Evolutionary conservation across 768 basidiomycete genomes (phyloP).

Genomic region (Artomyces pyxidatus): DNA sequence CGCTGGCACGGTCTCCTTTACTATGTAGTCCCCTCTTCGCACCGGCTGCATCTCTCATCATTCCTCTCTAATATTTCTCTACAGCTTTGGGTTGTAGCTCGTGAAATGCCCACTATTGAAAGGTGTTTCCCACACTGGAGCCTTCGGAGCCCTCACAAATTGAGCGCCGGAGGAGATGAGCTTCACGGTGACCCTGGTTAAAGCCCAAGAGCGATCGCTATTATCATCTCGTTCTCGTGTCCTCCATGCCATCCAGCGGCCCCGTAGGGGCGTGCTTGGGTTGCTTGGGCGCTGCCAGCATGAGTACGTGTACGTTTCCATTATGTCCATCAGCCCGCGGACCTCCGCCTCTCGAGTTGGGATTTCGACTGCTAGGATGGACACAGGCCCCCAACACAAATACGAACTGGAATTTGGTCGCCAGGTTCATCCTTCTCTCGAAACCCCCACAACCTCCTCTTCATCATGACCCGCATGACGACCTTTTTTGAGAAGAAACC

Average conservation of each 20-base stretch:
- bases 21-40: too few relatives aligned
- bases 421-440: neutral
- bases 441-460: neutral
- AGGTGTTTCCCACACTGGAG: too few relatives aligned
- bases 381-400: neutral
- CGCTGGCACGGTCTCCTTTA: neutral
- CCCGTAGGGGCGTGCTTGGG: neutral
- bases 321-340: neutral
- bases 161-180: too few relatives aligned
- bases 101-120: too few relatives aligned
- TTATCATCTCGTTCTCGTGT: neutral
- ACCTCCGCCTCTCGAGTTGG: neutral
- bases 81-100: too few relatives aligned
- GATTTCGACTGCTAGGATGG: neutral
- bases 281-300: neutral
- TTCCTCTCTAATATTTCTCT: too few relatives aligned
- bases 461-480: neutral
- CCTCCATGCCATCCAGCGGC: neutral
- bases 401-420: neutral
- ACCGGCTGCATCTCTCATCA: too few relatives aligned
- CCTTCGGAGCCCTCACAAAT: too few relatives aligned
- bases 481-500: neutral
- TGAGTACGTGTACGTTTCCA: neutral
- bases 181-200: too few relatives aligned
- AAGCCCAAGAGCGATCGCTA: too few relatives aligned